Evolutionary conservation across 441 rosid species (phyloP), one percentile per base, ranked within the genome.

Genomic region (Eruca vesicaria): DNA sequence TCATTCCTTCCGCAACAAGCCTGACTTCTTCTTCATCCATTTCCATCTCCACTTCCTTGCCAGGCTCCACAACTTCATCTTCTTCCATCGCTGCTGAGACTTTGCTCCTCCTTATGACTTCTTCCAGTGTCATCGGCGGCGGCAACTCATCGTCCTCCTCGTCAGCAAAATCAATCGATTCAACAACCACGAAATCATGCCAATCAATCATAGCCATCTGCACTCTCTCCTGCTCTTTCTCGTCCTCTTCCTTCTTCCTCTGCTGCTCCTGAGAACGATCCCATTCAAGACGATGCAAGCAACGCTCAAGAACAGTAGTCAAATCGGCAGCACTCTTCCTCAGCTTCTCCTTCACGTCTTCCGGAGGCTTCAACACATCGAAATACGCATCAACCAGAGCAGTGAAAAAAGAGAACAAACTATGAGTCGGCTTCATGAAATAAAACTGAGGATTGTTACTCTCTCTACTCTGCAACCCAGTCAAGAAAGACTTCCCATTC

Each of bases 191-290:
- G 81, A 96, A 96, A 84, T 93, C 97, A 82, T 93, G 98, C 99
- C 99, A 96, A 80, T 93, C 99, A 62, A 96, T 96, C 98, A 90
- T 87, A 31, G 94, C 95, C 99, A 96, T 93, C 81, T 87, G 99
- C 68, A 89, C 73, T 75, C 97, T 85, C 88, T 96, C 99, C 81
- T 83, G 97, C 87, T 96, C 98, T 64, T 93, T 85, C 85, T 93
- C 99, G 73, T 96, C 97, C 80, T 93, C 99, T 45, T 94, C 97
- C 63, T 86, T 92, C 85, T 93, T 98, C 79, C 95, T 90, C 1
- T 97, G 92, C 84, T 93, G 96, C 88, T 91, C 97, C 76, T 93
- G 97, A 2, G 94, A 90, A 11, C 82, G 93, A 68, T 96, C 99
- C 99, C 99, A 96, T 71, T 96, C 99, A 74, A 96, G 72, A 26